Evolutionary conservation across 331 rosid species (phyloP).

Genomic region (Saraca asoca): DNA sequence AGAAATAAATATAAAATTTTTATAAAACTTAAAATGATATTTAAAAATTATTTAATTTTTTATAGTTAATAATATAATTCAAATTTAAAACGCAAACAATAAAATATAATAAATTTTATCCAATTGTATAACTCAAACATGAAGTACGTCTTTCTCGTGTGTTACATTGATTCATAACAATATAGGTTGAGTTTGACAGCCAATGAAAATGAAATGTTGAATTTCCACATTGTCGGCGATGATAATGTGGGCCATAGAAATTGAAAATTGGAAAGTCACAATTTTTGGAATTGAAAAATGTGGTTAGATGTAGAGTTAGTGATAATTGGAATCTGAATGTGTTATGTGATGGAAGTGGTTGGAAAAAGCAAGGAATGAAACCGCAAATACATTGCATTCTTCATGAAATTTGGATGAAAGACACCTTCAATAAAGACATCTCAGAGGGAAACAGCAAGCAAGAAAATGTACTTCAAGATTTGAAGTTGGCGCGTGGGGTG

Average conservation of each 20-base stretch:
- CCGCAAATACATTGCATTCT: constrained; percentile 36
- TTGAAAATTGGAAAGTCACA: not conserved
- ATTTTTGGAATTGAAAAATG: not conserved
- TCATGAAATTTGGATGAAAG: no score
- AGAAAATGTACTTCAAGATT: constrained; percentile 15
- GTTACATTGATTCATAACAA: not conserved
- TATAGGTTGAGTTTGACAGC: not conserved
- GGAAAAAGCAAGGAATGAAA: constrained; percentile 25
- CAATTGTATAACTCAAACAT: no score
- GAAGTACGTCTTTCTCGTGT: constrained; percentile 14
- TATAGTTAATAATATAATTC: no score
- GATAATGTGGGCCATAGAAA: constrained; percentile 18
- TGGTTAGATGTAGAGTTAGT: not conserved
- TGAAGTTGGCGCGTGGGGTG: constrained; percentile 34
- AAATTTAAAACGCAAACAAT: no score
- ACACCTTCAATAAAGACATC: constrained; percentile 25
- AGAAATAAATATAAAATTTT: no score
- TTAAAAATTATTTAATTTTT: no score
- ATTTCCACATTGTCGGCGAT: constrained; percentile 29
- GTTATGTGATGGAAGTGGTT: constrained; percentile 24
- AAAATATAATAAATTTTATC: no score
- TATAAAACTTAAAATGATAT: no score
- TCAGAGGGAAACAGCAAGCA: constrained; percentile 12
- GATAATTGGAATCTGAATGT: constrained; percentile 17
- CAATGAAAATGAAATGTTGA: constrained; percentile 21